Base-by-base conservation (phyloP, 2,329 filamentous ascomycete species). In the Elsinoe fawcettii region DNA sequence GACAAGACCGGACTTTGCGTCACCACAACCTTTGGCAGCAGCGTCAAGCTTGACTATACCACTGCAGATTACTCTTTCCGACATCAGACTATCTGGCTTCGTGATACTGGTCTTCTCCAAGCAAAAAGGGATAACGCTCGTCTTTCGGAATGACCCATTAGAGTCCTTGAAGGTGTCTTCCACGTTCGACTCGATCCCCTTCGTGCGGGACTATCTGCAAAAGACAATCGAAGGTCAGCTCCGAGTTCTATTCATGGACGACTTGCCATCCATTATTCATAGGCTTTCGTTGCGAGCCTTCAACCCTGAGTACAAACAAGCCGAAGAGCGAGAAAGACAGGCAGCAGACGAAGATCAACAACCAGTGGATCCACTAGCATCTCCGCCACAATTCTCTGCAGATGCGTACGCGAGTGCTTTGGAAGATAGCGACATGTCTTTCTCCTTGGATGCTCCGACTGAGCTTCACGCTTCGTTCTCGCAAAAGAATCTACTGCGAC, bases 111-210 rank as follows among this genome's bases (percentile, higher is more conserved):
- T 99, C 60, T 99, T 99, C 70, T 97, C 92, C 2, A 92, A 90
- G 70, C 90, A 96, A 74, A 99, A 99, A 70, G 93, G 93, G 18
- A 80, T 99, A 58, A 99, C 93, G 1, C 80, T 99, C 49, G 93
- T 99, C 44, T 99, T 99, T 71, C 86, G 93, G 66, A 97, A 99
- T 80, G 93, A 99, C 70, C 93, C 93, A 3, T 83, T 99, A 60
- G 93, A 99, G 70, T 96, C 92, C 3, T 84, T 99, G 67, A 97
- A 96, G 76, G 93, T 99, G 63, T 97, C 92, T 0, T 97, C 92
- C 64, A 99, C 93, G 44, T 99, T 99, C 72, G 93, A 99, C 75
- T 96, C 92, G 11, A 99, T 99, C 66, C 92, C 93, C 44, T 99
- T 99, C 68, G 93, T 99, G 61, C 87, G 93, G 64, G 91, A 99